Evolutionary conservation across 345 rosid species (phyloP), one percentile per base, ranked within the genome.

Genomic region (Populus simonii): DNA sequence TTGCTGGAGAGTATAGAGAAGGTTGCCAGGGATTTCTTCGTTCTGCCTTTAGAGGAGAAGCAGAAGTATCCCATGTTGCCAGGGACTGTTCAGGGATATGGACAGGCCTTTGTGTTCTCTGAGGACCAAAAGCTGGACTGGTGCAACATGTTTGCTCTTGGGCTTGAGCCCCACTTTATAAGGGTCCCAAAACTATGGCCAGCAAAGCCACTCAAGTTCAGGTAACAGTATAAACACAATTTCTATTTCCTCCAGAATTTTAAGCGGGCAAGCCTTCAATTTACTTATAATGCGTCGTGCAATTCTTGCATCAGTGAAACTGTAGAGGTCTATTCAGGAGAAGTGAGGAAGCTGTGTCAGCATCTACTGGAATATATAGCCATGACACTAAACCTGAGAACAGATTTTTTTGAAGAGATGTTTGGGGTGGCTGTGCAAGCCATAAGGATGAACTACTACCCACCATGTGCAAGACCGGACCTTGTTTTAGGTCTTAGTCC

Each of bases 81-180:
- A 45, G 98, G 99, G 71, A 95, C 96, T 0, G 90, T 95, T 83
- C 99, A 95, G 76, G 98, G 98, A 49, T 93, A 95, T 69, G 99
- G 99, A 15, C 97, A 93, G 80, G 99, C 99, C 72, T 95, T 95
- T 77, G 90, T 93, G 22, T 93, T 95, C 88, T 92, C 99, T 0
- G 97, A 95, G 85, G 89, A 92, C 75, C 98, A 95, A 84, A 95
- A 95, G 84, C 87, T 95, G 67, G 99, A 95, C 76, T 95, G 99
- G 99, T 93, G 98, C 86, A 95, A 93, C 85, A 95, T 92, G 98
- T 89, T 93, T 81, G 98, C 98, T 35, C 98, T 95, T 75, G 99
- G 98, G 51, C 76, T 95, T 78, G 89, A 89, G 73, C 99, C 99
- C 74, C 89, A 84, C 73, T 83, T 16, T 72, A 87, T 95, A 45